Evolutionary conservation across 2,329 filamentous ascomycete species (phyloP), one percentile per base, ranked within the genome.

Genomic region (Canariomyces notabilis): DNA sequence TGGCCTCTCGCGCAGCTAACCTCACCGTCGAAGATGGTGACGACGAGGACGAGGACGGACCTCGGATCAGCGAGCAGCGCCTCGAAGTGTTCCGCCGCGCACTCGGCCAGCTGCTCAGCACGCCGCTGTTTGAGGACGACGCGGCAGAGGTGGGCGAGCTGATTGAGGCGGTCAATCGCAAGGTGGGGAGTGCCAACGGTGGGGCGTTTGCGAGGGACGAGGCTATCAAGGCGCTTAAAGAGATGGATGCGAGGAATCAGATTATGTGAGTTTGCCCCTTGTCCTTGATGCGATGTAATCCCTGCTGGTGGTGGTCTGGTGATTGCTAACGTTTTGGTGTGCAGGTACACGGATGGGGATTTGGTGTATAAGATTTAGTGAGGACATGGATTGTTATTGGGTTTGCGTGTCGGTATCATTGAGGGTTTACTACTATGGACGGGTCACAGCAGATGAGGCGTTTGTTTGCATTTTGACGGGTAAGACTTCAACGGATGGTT

Each of bases 121-220:
- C 85, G 0, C 75, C 80, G 11, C 67, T 98, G n/a, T 98, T 98
- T 63, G 80, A 83, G 23, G 87, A 94, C 51, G 93, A 97, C 59
- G 81, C 83, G 15, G 89, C 89, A 12, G 77, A 84, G 50, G 76
- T 96, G 2, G 79, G 82, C 52, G 79, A 79, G 20, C 75, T 98
- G 23, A 75, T 96, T 15, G 76, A 75, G 3, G 87, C 87, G 7
- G 86, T 98, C 41, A 98, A 98, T 64, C 71, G 70, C 4, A 80
- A 81, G 57, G 58, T 95, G 37, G 74, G 77, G 37, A 58, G 67
- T 34, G 58, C 67, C 2, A 62, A 69, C 20, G 76, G 75, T 4
- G 76, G 77, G 6, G 67, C 74, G 31, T 98, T 95, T 67, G 76
- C 73, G 20, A 76, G 76, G 31, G 72, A 71, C 0, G 93, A 98